These are phyloP conservation scores for Tylopilus subfusipes DNA, from an alignment of 768 basidiomycete species.

Conservation along the genomic window DNA sequence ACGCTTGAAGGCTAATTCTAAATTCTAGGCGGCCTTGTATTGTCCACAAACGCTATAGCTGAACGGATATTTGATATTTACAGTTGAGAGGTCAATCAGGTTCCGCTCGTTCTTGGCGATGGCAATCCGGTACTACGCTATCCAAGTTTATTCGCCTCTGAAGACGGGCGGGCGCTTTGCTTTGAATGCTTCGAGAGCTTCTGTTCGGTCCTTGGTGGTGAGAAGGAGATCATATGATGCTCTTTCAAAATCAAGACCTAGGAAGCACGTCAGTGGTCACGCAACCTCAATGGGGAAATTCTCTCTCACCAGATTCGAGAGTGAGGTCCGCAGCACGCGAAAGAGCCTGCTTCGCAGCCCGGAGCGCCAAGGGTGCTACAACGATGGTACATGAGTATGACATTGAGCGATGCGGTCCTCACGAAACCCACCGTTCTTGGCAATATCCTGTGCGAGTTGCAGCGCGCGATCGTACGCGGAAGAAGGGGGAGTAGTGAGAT, in stretches of 20 bases:
- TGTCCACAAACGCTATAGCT: background rate
- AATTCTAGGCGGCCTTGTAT: background rate
- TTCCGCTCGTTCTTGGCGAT: background rate
- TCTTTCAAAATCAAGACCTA: conserved; percentile 90
- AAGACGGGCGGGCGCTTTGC: conserved; percentile 80
- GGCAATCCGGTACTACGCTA: background rate
- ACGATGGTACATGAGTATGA: background rate
- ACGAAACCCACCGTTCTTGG: conserved; percentile 51
- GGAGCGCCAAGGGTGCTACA: conserved; percentile 78
- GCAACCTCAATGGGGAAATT: background rate
- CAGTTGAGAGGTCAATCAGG: background rate
- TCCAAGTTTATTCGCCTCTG: conserved; percentile 59
- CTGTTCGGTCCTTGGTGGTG: conserved; percentile 67
- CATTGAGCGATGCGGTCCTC: background rate
- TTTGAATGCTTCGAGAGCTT: conserved; percentile 83
- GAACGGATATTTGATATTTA: background rate
- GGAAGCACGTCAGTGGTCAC: background rate
- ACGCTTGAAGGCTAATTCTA: too few relatives aligned
- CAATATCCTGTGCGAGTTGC: conserved; percentile 63
- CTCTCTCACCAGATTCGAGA: conserved; percentile 61
- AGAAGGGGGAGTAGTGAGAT: conserved; percentile 58
- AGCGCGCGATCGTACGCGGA: conserved; percentile 71
- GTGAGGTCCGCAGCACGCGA: conserved; percentile 75
- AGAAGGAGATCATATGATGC: conserved; percentile 81
- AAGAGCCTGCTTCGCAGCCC: conserved; percentile 86